Evolutionary conservation across 73 alveolate species (phyloP), one percentile per base, ranked within the genome.

Genomic region (Paramecium octaurelia): DNA sequence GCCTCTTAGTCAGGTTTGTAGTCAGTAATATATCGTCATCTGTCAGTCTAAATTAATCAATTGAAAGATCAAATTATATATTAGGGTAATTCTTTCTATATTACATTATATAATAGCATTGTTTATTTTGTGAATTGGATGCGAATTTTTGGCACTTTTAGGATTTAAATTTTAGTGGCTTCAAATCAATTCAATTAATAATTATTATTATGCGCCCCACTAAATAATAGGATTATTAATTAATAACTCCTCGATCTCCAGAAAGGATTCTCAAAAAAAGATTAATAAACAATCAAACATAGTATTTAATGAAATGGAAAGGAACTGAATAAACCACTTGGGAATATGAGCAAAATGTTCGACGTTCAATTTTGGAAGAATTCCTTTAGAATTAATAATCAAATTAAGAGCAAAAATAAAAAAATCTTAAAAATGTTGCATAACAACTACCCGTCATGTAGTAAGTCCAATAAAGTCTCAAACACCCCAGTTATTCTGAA

Each of bases 241-340:
- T 64, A 64, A 64, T 64, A 27, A 64, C 84, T 31, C 84, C 84
- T 31, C 16, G 84, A 64, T 64, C 84, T 31, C 84, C 84, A 64
- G 84, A 64, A 64, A 27, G 21, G 46, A 64, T 64, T 31, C 84
- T 64, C 42, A 64, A 64, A 64, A 64, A 34, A 64, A 64, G 84
- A 34, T 1, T 64, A 11, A 12, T 64, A 10, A 64, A 64, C 24
- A 64, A 64, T 64, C 46, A 64, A 64, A 16, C 50, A 0, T 64
- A 64, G 48, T 64, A 64, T 64, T 34, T 31, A 64, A 64, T 64
- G 9, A 64, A 64, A 34, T 64, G 84, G 84, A 64, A 64, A 64
- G 84, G 84, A 6, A 8, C 18, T 23, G 84, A 64, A 3, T 27
- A 64, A 64, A n/a, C 46, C 6, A 64, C 84, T 5, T 64, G 84